Base-by-base conservation (phyloP, 257 asterid species). In the Gynochthodes officinalis region DNA sequence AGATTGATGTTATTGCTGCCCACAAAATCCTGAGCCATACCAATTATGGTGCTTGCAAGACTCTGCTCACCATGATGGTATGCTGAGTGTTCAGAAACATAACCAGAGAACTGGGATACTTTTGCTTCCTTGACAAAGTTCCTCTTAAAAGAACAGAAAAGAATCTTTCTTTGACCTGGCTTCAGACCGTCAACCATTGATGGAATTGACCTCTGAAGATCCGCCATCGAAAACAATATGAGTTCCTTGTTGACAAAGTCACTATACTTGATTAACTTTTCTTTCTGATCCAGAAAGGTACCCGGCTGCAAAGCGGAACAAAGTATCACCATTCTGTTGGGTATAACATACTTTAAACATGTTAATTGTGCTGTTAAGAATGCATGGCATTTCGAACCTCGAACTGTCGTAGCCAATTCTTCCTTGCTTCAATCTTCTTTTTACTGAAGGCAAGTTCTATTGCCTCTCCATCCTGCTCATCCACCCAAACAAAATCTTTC, bases 21-120 rank as follows among this genome's bases (percentile, higher is more conserved):
- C 19, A 95, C 88, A 59, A 77, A 95, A 79, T 88, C 82, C 78
- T 95, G 99, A 78, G 99, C 99, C 99, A 95, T 90, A 66, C 97
- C 99, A 79, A 92, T 89, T 11, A 94, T 94, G 73, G 99, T 89
- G 74, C 97, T 67, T 67, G 91, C 95, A 78, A 92, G 96, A 79
- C 99, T 95, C 78, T 85, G 91, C 82, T 95, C 99, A 64, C 99
- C 99, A 69, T 95, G 99, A 82, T 95, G 99, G 77, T 95, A 95
- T 44, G 99, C 99, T 25, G 99, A 90, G 79, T 92, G 99, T 77
- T 95, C 99, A 21, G 99, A 95, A 62, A 95, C 98, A 80, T 89
- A 95, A 80, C 98, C 99, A 50, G 96, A 86, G 82, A 95, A 95
- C 71, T 92, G 99, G 25, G 96, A 91, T 73, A 95, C 91, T 83